A percentile compares a stretch with the other conserved stretches of the same genome.
These are phyloP conservation scores for Chlamydomonas sp. DNA, from an alignment of 139 green algal species.

Conservation along the genomic window DNA sequence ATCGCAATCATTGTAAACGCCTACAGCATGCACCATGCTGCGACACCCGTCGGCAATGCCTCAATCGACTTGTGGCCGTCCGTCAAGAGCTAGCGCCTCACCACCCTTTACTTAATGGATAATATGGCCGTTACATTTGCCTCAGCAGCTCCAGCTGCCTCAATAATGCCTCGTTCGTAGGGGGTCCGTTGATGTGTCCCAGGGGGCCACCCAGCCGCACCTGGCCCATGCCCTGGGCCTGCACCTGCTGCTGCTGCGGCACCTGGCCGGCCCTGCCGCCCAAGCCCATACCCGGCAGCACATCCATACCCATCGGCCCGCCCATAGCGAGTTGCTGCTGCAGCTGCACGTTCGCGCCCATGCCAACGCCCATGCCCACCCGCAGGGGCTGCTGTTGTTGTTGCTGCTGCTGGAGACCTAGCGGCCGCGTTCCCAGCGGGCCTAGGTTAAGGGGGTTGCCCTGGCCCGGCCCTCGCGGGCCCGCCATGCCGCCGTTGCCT, in stretches of 20 bases:
- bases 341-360: neutral
- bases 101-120: neutral
- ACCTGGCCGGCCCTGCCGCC: neutral
- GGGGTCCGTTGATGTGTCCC: slow-evolving; percentile 12
- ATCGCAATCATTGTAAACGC: too few relatives aligned
- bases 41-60: too few relatives aligned
- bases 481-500: too few relatives aligned
- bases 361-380: neutral
- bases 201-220: neutral
- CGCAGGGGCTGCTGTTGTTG: neutral
- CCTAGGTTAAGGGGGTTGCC: too few relatives aligned
- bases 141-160: slow-evolving; percentile 29
- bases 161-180: slow-evolving; percentile 20
- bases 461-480: too few relatives aligned
- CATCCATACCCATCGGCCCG: neutral
- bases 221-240: neutral
- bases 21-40: too few relatives aligned
- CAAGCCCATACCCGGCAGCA: neutral
- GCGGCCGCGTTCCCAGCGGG: too few relatives aligned
- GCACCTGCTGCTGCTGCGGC: neutral
- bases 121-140: slow-evolving; percentile 3
- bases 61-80: too few relatives aligned
- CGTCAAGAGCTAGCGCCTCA: neutral
- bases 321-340: neutral
- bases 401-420: neutral